These are phyloP conservation scores for Tolypocladium endophyticum DNA, from an alignment of 2,329 filamentous ascomycete genomes.

Conservation along the genomic window DNA sequence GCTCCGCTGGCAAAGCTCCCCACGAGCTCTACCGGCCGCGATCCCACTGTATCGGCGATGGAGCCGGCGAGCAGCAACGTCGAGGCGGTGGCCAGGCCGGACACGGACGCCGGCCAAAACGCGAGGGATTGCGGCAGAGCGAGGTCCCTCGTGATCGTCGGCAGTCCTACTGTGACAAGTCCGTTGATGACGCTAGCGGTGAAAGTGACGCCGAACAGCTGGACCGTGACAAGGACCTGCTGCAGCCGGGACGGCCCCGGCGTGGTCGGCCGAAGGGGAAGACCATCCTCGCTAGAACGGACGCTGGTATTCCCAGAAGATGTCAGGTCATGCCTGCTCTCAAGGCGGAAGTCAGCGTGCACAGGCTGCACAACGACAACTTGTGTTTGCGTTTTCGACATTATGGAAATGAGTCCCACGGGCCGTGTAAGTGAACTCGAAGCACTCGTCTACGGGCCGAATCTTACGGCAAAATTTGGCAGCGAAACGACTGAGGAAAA, in stretches of 20 bases:
- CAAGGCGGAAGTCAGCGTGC: background rate
- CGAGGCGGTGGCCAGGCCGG: conserved; percentile 22
- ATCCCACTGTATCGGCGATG: conserved; percentile 25
- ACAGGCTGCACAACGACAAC: background rate
- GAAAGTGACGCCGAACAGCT: background rate
- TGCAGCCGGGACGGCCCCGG: background rate
- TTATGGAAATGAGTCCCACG: background rate
- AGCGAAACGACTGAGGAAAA: background rate
- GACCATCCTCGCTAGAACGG: background rate
- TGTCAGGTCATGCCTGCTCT: background rate
- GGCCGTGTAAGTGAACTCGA: background rate
- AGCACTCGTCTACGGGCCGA: conserved; percentile 13
- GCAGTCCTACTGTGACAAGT: conserved; percentile 15
- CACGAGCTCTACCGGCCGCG: conserved; percentile 18
- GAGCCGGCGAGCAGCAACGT: conserved; percentile 27
- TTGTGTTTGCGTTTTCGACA: background rate
- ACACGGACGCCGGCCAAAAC: conserved; percentile 28
- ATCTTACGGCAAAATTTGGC: background rate
- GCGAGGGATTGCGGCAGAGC: conserved; percentile 19
- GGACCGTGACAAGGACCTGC: background rate
- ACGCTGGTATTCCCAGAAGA: background rate
- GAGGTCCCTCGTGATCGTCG: conserved; percentile 27
- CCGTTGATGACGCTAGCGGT: background rate
- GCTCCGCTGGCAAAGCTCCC: conserved; percentile 19
- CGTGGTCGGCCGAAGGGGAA: background rate